phyloP scores from a whole-genome alignment of 306 rosid genomes.

The Styphnolobium japonicum region DNA sequence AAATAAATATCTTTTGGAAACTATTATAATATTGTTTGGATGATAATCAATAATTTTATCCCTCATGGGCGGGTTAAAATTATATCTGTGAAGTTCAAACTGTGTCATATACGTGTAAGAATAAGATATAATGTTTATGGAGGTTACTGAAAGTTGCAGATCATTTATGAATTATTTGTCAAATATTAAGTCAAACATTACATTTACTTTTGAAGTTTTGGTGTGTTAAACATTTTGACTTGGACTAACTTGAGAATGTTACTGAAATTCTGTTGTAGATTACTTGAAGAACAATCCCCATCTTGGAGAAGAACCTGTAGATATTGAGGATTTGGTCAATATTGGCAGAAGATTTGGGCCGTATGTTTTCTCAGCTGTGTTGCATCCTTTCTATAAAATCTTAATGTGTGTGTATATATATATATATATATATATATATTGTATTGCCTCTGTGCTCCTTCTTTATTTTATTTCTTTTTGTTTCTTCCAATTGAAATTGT shows the following conservation, averaged over 20 bases:
- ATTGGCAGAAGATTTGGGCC: conserved; percentile 79
- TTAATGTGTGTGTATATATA: no score
- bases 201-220: conserved; percentile 18
- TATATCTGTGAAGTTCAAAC: background rate
- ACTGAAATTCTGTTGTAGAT: conserved; percentile 46
- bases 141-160: conserved; percentile 2
- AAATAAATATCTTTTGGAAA: background rate
- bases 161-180: conserved; percentile 2
- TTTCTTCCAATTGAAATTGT: conserved; percentile 3
- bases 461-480: background rate
- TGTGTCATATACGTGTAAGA: background rate
- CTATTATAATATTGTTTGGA: background rate
- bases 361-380: conserved; percentile 52
- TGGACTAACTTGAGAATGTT: conserved; percentile 27
- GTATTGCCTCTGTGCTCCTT: background rate
- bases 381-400: conserved; percentile 11
- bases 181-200: conserved; percentile 21
- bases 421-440: no score
- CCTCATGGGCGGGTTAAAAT: background rate
- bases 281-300: conserved; percentile 68
- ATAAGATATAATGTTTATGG: background rate
- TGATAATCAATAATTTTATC: background rate
- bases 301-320: conserved; percentile 92
- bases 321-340: conserved; percentile 91
- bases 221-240: background rate